These are phyloP conservation scores for Kurtzmaniella quercitrusa DNA, from an alignment of 1,139 yeast species.

Conservation along the genomic window DNA sequence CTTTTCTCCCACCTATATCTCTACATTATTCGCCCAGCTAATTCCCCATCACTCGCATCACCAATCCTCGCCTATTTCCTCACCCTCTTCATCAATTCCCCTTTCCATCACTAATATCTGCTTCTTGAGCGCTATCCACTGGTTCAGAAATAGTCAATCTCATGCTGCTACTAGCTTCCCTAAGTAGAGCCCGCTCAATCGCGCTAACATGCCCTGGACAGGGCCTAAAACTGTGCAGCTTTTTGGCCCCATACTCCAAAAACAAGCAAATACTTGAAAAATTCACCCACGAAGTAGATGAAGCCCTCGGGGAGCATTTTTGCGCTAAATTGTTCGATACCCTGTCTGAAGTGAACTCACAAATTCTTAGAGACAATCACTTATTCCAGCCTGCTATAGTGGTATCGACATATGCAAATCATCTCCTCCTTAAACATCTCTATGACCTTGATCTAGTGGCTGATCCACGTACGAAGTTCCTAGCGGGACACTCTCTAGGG, in stretches of 20 bases:
- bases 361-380: slow-evolving; percentile 13
- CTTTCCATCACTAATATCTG: too few species aligned
- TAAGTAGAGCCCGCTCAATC: slow-evolving; percentile 2
- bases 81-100: too few species aligned
- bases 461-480: slow-evolving; percentile 16
- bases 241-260: slow-evolving; percentile 21
- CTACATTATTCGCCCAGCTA: too few species aligned
- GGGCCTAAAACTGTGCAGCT: slow-evolving; percentile 27
- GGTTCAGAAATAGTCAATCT: not conserved
- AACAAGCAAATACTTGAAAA: slow-evolving; percentile 14
- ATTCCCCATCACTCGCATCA: too few species aligned
- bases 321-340: slow-evolving; percentile 19
- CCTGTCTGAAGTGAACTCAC: slow-evolving; percentile 4
- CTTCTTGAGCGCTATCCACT: too few species aligned
- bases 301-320: slow-evolving; percentile 55
- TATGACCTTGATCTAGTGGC: slow-evolving; percentile 20
- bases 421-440: slow-evolving; percentile 22
- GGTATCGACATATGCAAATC: slow-evolving; percentile 39
- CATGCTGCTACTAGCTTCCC: not conserved
- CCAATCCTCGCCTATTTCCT: too few species aligned
- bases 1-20: too few species aligned
- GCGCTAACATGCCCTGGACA: slow-evolving; percentile 45
- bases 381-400: slow-evolving; percentile 57
- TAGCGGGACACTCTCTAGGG: slow-evolving; percentile 59
- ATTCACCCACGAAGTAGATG: slow-evolving; percentile 48